phyloP scores from a whole-genome alignment of 345 rosid genomes.

The Boechera divaricarpa region DNA sequence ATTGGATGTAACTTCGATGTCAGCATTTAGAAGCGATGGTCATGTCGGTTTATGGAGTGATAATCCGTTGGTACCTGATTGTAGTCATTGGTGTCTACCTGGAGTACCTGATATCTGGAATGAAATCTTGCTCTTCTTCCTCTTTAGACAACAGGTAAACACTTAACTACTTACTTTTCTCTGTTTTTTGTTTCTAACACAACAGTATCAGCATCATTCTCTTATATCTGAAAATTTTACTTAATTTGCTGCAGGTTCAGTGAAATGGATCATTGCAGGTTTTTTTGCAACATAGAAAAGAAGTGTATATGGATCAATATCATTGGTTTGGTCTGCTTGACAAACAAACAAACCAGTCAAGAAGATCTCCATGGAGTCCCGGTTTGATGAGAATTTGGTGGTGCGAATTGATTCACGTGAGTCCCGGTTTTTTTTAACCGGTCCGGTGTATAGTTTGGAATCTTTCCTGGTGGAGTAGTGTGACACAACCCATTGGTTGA shows the following conservation, averaged over 20 bases:
- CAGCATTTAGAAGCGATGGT: conserved; percentile 80
- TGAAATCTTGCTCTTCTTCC: conserved; percentile 67
- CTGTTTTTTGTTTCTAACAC: background rate
- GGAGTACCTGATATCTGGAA: conserved; percentile 94
- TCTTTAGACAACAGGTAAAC: conserved; percentile 47
- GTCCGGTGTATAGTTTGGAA: no score
- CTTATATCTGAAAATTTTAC: background rate
- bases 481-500: no score
- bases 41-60: conserved; percentile 86
- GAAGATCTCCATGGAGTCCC: no score
- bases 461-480: no score
- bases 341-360: no score
- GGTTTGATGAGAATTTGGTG: no score
- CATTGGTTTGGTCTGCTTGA: no score
- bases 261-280: conserved; percentile 18
- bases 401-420: no score
- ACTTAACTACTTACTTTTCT: background rate
- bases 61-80: conserved; percentile 70
- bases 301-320: background rate
- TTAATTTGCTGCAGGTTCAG: conserved; percentile 36
- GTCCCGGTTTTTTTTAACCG: no score
- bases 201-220: background rate
- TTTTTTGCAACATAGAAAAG: conserved; percentile 13
- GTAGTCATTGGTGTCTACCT: conserved; percentile 97
- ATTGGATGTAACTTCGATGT: conserved; percentile 75